Evolutionary conservation across 495 filamentous ascomycete species (phyloP).

Genomic region (Neurospora africana): DNA sequence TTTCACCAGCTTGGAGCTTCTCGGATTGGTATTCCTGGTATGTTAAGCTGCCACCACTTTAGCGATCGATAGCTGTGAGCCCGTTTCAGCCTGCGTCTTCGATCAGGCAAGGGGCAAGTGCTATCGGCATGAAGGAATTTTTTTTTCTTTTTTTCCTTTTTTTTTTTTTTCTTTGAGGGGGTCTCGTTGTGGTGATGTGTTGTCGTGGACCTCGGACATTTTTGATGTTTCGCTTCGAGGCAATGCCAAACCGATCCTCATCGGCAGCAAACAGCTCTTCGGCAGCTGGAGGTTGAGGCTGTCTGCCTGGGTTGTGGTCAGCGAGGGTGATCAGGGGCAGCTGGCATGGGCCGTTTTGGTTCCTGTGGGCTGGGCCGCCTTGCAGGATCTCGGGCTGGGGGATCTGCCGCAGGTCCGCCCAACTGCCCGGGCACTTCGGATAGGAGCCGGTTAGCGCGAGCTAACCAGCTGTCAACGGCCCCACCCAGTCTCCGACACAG

Average conservation of each 20-base stretch:
- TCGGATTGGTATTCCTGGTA: neutral
- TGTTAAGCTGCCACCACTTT: neutral
- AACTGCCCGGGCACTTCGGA: neutral
- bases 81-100: neutral
- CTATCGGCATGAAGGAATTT: neutral
- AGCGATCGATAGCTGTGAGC: neutral
- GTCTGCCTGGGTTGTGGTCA: neutral
- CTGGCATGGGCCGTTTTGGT: neutral
- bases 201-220: neutral
- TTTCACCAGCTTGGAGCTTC: neutral
- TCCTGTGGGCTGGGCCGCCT: neutral
- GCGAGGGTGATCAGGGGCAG: neutral
- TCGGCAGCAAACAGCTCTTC: neutral
- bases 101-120: neutral
- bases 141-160: too few species aligned
- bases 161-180: too few species aligned
- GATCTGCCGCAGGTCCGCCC: neutral
- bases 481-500: neutral
- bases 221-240: neutral
- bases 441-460: neutral
- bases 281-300: neutral
- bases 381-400: neutral
- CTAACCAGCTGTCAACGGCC: neutral
- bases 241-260: neutral
- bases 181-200: neutral